phyloP scores from a whole-genome alignment of 768 basidiomycete genomes.

The Auricularia auricula-judae region DNA sequence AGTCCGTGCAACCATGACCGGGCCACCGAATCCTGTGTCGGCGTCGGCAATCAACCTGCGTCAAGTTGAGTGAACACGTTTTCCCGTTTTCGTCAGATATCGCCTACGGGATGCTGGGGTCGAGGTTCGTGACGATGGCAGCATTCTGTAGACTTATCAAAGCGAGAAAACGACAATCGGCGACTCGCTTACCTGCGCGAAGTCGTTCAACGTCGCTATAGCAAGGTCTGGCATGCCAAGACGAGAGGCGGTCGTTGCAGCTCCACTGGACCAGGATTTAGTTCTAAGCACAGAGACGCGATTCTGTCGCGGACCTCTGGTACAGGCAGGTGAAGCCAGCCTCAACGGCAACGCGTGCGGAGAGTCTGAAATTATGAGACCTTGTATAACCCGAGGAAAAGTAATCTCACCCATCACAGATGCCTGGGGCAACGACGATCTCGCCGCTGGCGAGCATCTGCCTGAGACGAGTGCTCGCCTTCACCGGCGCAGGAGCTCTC shows the following conservation, averaged over 20 bases:
- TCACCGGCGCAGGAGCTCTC: background rate
- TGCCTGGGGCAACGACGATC: slow-evolving; percentile 7
- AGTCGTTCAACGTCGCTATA: slow-evolving; percentile 69
- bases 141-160: slow-evolving; percentile 31
- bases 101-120: slow-evolving; percentile 40
- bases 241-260: slow-evolving; percentile 70
- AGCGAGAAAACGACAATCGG: slow-evolving; percentile 3
- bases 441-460: background rate
- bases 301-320: slow-evolving; percentile 39
- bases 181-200: slow-evolving; percentile 37
- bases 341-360: slow-evolving; percentile 68
- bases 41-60: slow-evolving; percentile 58
- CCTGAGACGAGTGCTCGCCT: background rate
- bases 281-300: background rate
- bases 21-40: slow-evolving; percentile 75
- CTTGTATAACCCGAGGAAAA: background rate
- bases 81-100: background rate
- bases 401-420: slow-evolving; percentile 8
- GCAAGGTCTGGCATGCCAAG: slow-evolving; percentile 71
- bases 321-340: slow-evolving; percentile 70
- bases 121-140: slow-evolving; percentile 57
- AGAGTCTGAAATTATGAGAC: slow-evolving; percentile 28
- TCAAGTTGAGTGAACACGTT: background rate
- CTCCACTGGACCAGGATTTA: slow-evolving; percentile 34
- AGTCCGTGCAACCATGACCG: slow-evolving; percentile 65